Percentiles rank a stretch among this genome's conserved stretches.
phyloP scores from a whole-genome alignment of 352 stramenopile species.

The Phytophthora chlamydospora region DNA sequence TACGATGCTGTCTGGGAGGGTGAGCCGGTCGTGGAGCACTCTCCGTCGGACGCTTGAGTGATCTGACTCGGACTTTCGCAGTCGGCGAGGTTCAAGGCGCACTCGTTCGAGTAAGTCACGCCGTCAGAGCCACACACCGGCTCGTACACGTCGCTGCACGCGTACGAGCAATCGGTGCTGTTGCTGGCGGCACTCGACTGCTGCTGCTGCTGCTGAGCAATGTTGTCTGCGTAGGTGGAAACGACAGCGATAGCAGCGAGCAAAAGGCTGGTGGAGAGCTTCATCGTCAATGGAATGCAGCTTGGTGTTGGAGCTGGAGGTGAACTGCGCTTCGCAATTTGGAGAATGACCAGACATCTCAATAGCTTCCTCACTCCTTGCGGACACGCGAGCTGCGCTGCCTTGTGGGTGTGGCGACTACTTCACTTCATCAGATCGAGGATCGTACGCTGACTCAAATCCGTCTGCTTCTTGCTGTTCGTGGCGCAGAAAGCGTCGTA shows the following conservation, averaged over 20 bases:
- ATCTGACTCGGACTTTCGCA: constrained; percentile 16
- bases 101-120: constrained; percentile 29
- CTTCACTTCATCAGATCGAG: constrained; percentile 2
- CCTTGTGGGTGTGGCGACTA: background rate
- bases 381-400: background rate
- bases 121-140: constrained; percentile 28
- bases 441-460: constrained; percentile 11
- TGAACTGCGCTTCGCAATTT: constrained; percentile 12
- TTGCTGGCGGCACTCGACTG: constrained; percentile 14
- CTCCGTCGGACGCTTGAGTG: constrained; percentile 16
- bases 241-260: constrained; percentile 8
- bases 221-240: background rate
- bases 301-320: background rate
- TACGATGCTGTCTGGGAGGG: constrained; percentile 2
- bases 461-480: constrained; percentile 19
- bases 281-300: constrained; percentile 4
- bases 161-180: constrained; percentile 12
- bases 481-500: background rate
- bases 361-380: background rate
- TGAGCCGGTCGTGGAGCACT: constrained; percentile 2
- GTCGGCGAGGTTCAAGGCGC: constrained; percentile 13
- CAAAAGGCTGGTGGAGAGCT: background rate
- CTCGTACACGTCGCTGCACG: constrained; percentile 4
- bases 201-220: constrained; percentile 4
- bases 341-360: constrained; percentile 19